A percentile compares a stretch with the other conserved stretches of the same genome.
Evolutionary conservation across 768 basidiomycete species (phyloP).

Genomic region (Lactarius sanguifluus): DNA sequence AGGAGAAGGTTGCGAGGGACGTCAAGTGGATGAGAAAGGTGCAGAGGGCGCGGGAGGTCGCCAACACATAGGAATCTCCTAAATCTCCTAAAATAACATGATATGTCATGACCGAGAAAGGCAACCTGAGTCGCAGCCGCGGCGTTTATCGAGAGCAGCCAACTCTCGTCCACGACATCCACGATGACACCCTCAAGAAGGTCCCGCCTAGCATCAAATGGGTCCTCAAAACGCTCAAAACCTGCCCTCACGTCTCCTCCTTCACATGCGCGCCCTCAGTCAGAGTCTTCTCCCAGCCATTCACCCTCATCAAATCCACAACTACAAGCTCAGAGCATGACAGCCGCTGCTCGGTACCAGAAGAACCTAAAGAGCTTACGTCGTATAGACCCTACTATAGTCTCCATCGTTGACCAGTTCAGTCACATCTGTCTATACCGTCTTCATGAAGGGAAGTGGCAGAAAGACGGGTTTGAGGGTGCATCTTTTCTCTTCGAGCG

Average conservation of each 20-base stretch:
- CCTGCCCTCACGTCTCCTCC: slow-evolving; percentile 16
- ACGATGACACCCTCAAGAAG: slow-evolving; percentile 26
- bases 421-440: slow-evolving; percentile 84
- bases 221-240: slow-evolving; percentile 23
- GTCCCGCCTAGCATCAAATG: slow-evolving; percentile 24
- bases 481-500: slow-evolving; percentile 88
- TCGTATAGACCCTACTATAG: slow-evolving; percentile 75
- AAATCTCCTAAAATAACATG: slow-evolving; percentile 16
- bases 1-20: slow-evolving; percentile 46
- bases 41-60: slow-evolving; percentile 31
- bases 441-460: slow-evolving; percentile 72
- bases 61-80: neutral
- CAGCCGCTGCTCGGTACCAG: slow-evolving; percentile 62
- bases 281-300: slow-evolving; percentile 16
- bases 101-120: slow-evolving; percentile 14
- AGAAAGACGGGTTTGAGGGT: slow-evolving; percentile 83
- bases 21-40: slow-evolving; percentile 42
- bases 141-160: neutral
- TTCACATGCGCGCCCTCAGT: slow-evolving; percentile 14
- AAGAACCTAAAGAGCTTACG: slow-evolving; percentile 80
- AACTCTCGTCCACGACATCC: slow-evolving; percentile 6
- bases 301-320: slow-evolving; percentile 13
- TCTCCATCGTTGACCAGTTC: slow-evolving; percentile 83
- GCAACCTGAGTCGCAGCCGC: slow-evolving; percentile 7
- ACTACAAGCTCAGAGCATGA: slow-evolving; percentile 40